These are phyloP conservation scores for Boletus fagicola DNA, from an alignment of 768 basidiomycete genomes.

Conservation along the genomic window DNA sequence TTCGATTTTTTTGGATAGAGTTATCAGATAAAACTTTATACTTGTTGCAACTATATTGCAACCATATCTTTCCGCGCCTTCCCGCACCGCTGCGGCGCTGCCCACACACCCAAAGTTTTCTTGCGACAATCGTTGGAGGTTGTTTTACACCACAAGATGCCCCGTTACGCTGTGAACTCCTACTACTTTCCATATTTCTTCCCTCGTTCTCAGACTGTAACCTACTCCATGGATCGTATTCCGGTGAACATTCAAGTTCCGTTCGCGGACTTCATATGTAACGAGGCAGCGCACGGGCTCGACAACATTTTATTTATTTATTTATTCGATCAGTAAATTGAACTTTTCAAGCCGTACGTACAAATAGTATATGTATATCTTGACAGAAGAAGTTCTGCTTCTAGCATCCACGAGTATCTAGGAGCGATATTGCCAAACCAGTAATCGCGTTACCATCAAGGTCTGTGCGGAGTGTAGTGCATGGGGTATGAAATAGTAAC, in stretches of 20 bases:
- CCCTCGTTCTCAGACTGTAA: neutral
- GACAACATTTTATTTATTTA: neutral
- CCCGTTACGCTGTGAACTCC: neutral
- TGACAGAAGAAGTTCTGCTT: conserved; percentile 4
- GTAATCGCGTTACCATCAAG: neutral
- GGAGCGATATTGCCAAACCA: conserved; percentile 6
- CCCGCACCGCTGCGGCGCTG: neutral
- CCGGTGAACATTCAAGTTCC: neutral
- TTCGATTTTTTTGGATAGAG: neutral
- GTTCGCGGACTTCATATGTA: neutral
- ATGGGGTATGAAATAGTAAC: neutral
- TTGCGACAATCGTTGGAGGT: neutral
- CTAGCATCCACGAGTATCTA: neutral
- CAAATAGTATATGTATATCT: neutral
- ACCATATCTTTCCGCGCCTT: neutral
- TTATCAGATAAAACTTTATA: conserved; percentile 8
- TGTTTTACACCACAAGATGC: neutral
- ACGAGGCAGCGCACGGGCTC: neutral
- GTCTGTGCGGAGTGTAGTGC: neutral
- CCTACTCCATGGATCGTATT: neutral
- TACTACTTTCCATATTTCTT: neutral
- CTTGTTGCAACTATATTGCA: neutral
- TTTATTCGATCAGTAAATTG: neutral
- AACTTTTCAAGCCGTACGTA: conserved; percentile 10
- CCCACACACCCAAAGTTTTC: neutral